Percentiles rank a stretch among this genome's conserved stretches.
These are phyloP conservation scores for Ophiosphaerella narmari DNA, from an alignment of 2,329 filamentous ascomycete species.

Conservation along the genomic window DNA sequence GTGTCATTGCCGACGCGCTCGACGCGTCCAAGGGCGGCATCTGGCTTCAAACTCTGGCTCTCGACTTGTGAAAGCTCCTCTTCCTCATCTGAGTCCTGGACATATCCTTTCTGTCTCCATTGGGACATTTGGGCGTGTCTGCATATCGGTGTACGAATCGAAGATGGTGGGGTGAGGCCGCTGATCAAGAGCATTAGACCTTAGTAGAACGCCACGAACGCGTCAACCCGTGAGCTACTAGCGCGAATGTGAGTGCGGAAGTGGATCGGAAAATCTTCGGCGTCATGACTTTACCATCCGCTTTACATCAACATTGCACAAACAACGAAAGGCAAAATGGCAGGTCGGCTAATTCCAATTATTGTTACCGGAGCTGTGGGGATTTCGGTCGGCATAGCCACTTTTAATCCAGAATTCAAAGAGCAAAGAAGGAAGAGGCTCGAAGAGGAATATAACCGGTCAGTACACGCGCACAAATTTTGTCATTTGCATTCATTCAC, in stretches of 20 bases:
- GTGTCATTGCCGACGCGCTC: slow-evolving; percentile 19
- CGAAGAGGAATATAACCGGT: slow-evolving; percentile 42
- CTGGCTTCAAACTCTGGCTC: slow-evolving; percentile 20
- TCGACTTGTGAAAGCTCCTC: slow-evolving; percentile 43
- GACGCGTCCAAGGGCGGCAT: slow-evolving; percentile 19
- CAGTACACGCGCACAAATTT: background rate
- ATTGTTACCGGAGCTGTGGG: slow-evolving; percentile 37
- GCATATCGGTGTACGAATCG: slow-evolving; percentile 38
- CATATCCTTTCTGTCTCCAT: slow-evolving; percentile 56
- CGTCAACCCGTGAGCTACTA: slow-evolving; percentile 28
- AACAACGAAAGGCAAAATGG: slow-evolving; percentile 22
- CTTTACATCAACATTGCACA: background rate
- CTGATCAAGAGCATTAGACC: slow-evolving; percentile 8
- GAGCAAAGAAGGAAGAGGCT: slow-evolving; percentile 36
- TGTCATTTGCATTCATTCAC: slow-evolving; percentile 14
- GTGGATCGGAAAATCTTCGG: slow-evolving; percentile 19
- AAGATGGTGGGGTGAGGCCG: slow-evolving; percentile 21
- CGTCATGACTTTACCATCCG: slow-evolving; percentile 23
- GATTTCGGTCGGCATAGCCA: slow-evolving; percentile 38
- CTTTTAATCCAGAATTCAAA: slow-evolving; percentile 43
- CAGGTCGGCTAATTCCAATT: slow-evolving; percentile 40
- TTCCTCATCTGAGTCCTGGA: slow-evolving; percentile 58
- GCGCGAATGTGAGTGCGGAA: slow-evolving; percentile 19
- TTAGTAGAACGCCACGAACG: slow-evolving; percentile 27
- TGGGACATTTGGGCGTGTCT: slow-evolving; percentile 51